phyloP scores from a whole-genome alignment of 306 rosid species.

The Prunus kanzakura region DNA sequence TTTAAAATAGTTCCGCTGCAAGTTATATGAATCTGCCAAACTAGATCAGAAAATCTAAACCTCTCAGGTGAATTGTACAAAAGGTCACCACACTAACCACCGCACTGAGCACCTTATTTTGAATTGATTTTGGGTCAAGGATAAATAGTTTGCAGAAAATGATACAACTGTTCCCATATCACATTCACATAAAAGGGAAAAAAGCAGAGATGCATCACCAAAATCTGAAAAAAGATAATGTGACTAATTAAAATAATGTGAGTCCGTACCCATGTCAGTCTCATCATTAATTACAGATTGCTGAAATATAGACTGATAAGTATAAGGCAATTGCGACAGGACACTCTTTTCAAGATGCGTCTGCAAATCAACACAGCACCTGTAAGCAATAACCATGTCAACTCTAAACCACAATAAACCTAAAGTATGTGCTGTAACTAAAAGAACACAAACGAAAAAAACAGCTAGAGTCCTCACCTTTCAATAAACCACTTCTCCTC shows the following conservation, averaged over 20 bases:
- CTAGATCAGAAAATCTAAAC: neutral
- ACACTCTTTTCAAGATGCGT: constrained; percentile 70
- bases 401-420: constrained; percentile 21
- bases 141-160: neutral
- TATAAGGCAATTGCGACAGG: constrained; percentile 67
- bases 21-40: neutral
- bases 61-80: neutral
- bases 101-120: neutral
- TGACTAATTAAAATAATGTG: neutral
- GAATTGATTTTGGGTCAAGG: neutral
- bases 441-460: neutral
- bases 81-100: neutral
- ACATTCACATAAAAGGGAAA: neutral
- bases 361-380: constrained; percentile 67
- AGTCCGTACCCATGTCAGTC: constrained; percentile 79
- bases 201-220: neutral
- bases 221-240: neutral
- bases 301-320: constrained; percentile 59
- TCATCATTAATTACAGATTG: constrained; percentile 82
- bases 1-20: neutral
- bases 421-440: neutral
- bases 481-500: constrained; percentile 60
- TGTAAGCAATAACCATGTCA: constrained; percentile 40
- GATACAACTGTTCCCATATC: neutral
- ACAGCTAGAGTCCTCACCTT: constrained; percentile 39